Base-by-base conservation (phyloP, 1,139 yeast species). In the Eremothecium cymbalariae region DNA sequence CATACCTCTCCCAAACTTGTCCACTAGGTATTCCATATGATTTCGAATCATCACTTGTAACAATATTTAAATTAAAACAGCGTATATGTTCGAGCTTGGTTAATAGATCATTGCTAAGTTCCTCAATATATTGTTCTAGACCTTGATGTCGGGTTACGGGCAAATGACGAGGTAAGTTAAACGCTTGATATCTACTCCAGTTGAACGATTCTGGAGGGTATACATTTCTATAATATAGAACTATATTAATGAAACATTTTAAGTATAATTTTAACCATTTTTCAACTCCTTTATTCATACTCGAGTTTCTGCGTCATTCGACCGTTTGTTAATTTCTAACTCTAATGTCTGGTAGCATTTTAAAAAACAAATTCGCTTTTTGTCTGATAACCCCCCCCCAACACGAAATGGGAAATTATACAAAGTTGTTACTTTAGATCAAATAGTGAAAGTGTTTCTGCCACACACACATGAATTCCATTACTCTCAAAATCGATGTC, bases 131-230 rank as follows among this genome's bases (percentile, higher is more conserved):
- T 1, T 41, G 36, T 24, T 49, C 51, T 17, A 57, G 29, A 5
- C 35, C 44, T 1, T 51, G 54, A 34, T 56, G 52, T 28, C 60
- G 47, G 26, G 48, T 53, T 4, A 56, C 44, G 1, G 62, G 62
- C 4, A 51, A 32, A 35, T 41, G 48, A 15, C 53, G 55, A 1
- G 62, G 60, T 20, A 57, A 37, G 33, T 54, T 53, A 32, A 57
- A 57, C 11, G 53, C 53, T 34, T 57, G 59, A 26, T 47, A 55
- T 4, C 53, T 54, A 2, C 57, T 54, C 32, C 51, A 37, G 19
- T 47, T 50, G 33, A 57, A 57, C 1, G 59, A 48, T 16, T 42
- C 51, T 8, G 42, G 20, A 3, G 62, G 62, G 31, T 57, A 57
- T 3, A 56, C 53, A 28, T 55, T 53, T 28, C 60, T 46, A 30